Evolutionary conservation across 495 filamentous ascomycete species (phyloP).

Genomic region (Pyronema omphalodes): DNA sequence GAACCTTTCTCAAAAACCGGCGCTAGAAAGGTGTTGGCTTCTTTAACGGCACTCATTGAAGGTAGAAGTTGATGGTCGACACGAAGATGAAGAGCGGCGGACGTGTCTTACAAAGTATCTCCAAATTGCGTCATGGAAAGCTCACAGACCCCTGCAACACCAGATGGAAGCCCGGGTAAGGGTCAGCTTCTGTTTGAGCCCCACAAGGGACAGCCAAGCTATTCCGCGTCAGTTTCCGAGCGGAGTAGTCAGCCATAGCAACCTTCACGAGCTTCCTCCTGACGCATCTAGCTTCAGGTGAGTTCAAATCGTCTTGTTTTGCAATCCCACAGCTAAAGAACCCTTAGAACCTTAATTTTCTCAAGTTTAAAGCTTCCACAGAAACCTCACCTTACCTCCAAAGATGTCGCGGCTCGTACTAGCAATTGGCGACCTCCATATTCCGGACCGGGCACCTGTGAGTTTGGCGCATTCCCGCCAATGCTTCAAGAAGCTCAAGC

Average conservation of each 20-base stretch:
- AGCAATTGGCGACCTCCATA: constrained; percentile 92
- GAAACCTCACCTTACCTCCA: background rate
- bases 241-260: background rate
- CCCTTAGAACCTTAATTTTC: background rate
- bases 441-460: constrained; percentile 84
- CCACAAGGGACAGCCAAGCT: background rate
- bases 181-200: background rate
- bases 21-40: constrained; percentile 9
- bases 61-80: background rate
- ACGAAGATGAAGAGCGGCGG: background rate
- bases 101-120: background rate
- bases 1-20: constrained; percentile 18
- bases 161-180: background rate
- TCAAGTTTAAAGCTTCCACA: background rate
- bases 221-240: too few species aligned
- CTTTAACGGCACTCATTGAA: constrained; percentile 2
- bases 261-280: background rate
- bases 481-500: constrained; percentile 2
- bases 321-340: background rate
- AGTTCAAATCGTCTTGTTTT: background rate
- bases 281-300: background rate
- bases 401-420: constrained; percentile 53
- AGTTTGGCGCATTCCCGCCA: constrained; percentile 18
- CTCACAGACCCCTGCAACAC: background rate
- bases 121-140: background rate